phyloP scores from a whole-genome alignment of 306 rosid genomes.

The Citrullus amarus region DNA sequence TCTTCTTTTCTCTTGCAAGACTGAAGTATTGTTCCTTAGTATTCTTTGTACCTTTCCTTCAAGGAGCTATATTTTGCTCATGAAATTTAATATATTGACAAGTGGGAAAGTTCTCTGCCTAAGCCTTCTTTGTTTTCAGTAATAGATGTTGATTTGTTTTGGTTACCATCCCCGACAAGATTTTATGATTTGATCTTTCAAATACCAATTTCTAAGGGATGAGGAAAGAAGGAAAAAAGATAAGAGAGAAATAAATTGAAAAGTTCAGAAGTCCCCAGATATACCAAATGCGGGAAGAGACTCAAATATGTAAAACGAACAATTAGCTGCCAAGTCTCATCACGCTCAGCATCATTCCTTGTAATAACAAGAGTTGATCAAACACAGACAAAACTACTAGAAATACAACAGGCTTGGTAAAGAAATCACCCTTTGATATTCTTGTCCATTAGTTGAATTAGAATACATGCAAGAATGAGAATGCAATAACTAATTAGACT shows the following conservation, averaged over 20 bases:
- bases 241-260: neutral
- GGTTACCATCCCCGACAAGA: neutral
- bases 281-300: neutral
- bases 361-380: neutral
- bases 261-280: neutral
- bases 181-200: neutral
- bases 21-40: neutral
- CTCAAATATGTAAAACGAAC: neutral
- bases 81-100: neutral
- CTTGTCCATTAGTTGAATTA: neutral
- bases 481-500: neutral
- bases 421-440: neutral
- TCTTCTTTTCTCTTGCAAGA: neutral
- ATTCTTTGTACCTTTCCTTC: neutral
- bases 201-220: neutral
- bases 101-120: neutral
- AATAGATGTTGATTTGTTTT: neutral
- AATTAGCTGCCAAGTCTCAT: neutral
- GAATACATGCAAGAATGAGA: neutral
- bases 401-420: neutral
- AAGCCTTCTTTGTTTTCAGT: neutral
- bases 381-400: neutral
- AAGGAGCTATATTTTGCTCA: neutral
- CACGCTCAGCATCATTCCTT: neutral
- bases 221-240: neutral